Conservation (phyloP, 805 yeast genomes). For the Candida insectalens region DNA sequence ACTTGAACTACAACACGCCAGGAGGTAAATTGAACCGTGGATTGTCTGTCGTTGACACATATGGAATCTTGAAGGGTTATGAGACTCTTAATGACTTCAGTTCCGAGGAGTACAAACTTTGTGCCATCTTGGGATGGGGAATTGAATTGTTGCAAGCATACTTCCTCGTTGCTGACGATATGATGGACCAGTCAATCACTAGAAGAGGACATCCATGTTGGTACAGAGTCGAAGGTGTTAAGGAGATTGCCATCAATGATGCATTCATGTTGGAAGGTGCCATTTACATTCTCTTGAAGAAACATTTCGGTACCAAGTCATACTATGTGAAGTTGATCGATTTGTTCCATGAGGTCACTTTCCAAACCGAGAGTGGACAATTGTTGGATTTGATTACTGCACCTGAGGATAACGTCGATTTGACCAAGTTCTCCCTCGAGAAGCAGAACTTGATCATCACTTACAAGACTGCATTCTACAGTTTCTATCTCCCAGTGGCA, state of each 20-base stretch:
- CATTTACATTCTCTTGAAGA: conserved; percentile 80
- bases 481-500: conserved; percentile 95
- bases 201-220: conserved; percentile 99
- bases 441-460: conserved; percentile 94
- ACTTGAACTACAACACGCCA: conserved; percentile 77
- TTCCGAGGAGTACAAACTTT: conserved; percentile 65
- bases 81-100: conserved; percentile 44
- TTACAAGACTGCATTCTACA: conserved; percentile 95
- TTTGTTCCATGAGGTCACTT: conserved; percentile 92
- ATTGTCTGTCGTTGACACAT: conserved; percentile 88
- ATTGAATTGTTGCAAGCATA: conserved; percentile 92
- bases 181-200: conserved; percentile 94
- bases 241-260: conserved; percentile 93
- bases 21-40: conserved; percentile 98
- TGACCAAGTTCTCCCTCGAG: conserved; percentile 72
- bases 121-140: conserved; percentile 91
- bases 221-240: conserved; percentile 75
- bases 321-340: conserved; percentile 88
- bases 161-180: conserved; percentile 95
- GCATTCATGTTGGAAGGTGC: conserved; percentile 95
- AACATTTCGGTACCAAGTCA: conserved; percentile 70
- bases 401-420: conserved; percentile 89
- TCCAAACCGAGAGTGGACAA: conserved; percentile 97
- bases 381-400: conserved; percentile 92
- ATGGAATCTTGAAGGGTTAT: conserved; percentile 64